Evolutionary conservation across 2,329 filamentous ascomycete species (phyloP).

Genomic region (Fusarium sacchari): DNA sequence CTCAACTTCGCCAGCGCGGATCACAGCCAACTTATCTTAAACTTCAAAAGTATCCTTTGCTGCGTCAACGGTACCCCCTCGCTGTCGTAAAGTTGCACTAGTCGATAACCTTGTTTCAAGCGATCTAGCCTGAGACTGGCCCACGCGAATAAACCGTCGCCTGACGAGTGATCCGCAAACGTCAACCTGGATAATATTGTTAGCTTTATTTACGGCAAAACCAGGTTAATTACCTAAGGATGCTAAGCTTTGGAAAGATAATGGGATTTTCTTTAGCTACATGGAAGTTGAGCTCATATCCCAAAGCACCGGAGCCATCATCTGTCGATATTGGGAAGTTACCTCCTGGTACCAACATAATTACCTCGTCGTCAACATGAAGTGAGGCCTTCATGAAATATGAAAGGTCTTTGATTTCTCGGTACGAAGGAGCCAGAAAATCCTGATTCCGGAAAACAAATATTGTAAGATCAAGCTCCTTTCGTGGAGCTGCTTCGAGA

Average conservation of each 20-base stretch:
- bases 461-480: accelerated
- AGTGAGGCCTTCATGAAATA: accelerated
- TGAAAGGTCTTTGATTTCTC: not conserved
- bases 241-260: not conserved
- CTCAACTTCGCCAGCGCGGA: too few species aligned
- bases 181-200: not conserved
- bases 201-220: accelerated
- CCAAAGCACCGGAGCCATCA: not conserved
- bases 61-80: not conserved
- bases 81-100: not conserved
- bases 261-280: not conserved
- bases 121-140: not conserved
- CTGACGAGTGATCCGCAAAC: not conserved
- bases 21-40: not conserved
- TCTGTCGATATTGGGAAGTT: not conserved
- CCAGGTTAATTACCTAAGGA: not conserved
- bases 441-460: not conserved
- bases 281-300: accelerated
- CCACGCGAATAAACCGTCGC: not conserved
- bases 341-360: too few species aligned
- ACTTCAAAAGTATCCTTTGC: accelerated
- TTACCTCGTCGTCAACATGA: not conserved
- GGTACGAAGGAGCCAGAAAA: accelerated
- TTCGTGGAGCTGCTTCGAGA: accelerated
- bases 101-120: not conserved